A percentile compares a stretch with the other conserved stretches of the same genome.
phyloP scores from a whole-genome alignment of 257 asterid genomes.

The Solanum corneliomulleri region DNA sequence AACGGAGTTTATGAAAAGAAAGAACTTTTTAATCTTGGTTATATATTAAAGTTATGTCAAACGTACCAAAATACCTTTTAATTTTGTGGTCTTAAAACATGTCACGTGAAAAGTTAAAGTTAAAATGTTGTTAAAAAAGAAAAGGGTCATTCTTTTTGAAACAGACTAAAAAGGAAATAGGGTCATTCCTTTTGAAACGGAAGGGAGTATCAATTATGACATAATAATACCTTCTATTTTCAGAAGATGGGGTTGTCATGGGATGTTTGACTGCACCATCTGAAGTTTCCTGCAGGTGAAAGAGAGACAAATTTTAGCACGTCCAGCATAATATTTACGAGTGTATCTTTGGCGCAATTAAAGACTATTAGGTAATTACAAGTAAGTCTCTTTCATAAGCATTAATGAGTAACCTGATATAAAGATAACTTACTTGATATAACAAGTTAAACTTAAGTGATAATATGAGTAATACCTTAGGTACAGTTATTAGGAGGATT shows the following conservation, averaged over 20 bases:
- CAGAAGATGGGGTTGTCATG: slow-evolving; percentile 37
- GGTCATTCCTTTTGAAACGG: too few species aligned
- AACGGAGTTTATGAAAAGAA: too few species aligned
- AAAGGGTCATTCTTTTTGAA: too few species aligned
- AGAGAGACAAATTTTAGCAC: not conserved
- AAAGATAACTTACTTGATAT: not conserved
- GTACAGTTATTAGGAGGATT: not conserved
- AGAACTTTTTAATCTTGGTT: too few species aligned
- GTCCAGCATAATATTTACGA: not conserved
- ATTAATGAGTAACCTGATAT: not conserved
- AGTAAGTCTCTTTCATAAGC: not conserved
- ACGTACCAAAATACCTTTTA: too few species aligned
- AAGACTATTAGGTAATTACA: not conserved
- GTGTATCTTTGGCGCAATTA: not conserved
- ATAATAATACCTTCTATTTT: slow-evolving; percentile 31
- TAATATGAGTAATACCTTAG: not conserved
- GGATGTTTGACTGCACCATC: slow-evolving; percentile 24
- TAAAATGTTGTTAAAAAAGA: too few species aligned
- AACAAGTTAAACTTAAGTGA: not conserved
- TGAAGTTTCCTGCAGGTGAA: slow-evolving; percentile 21
- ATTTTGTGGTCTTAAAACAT: too few species aligned
- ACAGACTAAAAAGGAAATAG: too few species aligned
- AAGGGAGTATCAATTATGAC: not conserved
- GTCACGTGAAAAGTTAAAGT: too few species aligned
- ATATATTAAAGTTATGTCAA: too few species aligned